Conservation (phyloP, 441 rosid species). For the Croton laevigatus region DNA sequence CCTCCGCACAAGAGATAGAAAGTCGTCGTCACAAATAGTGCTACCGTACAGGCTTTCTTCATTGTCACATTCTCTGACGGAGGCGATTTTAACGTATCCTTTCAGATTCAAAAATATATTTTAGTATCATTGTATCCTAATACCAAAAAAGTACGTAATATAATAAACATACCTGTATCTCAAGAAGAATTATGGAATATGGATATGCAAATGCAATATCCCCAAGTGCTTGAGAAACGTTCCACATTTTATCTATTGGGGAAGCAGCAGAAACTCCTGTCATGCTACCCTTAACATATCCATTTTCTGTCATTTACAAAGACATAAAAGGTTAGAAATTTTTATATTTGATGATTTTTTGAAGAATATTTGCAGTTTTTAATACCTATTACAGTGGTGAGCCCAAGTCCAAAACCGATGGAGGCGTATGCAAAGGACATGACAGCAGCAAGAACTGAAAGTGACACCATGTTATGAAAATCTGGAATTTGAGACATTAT, state of each 20-base stretch:
- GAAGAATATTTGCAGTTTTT: no score
- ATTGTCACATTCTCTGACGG: constrained; percentile 45
- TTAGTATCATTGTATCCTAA: no score
- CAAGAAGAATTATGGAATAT: constrained; percentile 37
- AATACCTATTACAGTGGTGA: constrained; percentile 53
- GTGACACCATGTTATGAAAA: constrained; percentile 49
- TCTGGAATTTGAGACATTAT: constrained; percentile 57
- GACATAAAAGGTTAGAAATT: no score
- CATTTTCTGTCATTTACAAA: constrained; percentile 33
- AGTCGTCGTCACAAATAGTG: constrained; percentile 34
- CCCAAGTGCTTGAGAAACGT: constrained; percentile 43
- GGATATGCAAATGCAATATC: constrained; percentile 53
- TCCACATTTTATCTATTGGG: constrained; percentile 36
- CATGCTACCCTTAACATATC: constrained; percentile 39
- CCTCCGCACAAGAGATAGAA: constrained; percentile 49
- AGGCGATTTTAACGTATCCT: constrained; percentile 52
- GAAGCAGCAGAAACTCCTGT: constrained; percentile 34
- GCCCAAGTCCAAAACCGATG: constrained; percentile 56
- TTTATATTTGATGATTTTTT: no score
- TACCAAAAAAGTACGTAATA: no score
- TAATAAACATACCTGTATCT: constrained; percentile 43
- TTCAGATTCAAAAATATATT: constrained; percentile 5
- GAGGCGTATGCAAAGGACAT: constrained; percentile 68
- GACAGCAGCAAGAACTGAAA: constrained; percentile 53
- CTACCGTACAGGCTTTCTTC: constrained; percentile 45